Percentiles rank a stretch among this genome's conserved stretches.
Conservation (phyloP, 2,329 filamentous ascomycete species). For the Alternaria triticina region DNA sequence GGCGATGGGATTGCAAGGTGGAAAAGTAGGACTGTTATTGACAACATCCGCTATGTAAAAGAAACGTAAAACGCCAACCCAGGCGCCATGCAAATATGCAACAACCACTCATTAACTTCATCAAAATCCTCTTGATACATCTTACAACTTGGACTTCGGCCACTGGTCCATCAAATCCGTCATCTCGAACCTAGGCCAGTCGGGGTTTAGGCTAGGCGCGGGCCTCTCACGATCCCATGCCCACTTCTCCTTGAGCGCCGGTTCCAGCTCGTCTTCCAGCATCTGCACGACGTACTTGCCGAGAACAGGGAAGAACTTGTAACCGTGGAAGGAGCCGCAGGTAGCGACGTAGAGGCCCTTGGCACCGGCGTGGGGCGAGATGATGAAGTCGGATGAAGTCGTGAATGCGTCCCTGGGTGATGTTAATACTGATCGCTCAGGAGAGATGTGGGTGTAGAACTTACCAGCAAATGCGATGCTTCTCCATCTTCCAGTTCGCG, state of each 20-base stretch:
- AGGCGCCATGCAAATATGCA: conserved; percentile 12
- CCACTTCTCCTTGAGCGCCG: conserved; percentile 67
- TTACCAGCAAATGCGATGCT: conserved; percentile 72
- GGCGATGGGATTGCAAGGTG: background rate
- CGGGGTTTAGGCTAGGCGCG: conserved; percentile 57
- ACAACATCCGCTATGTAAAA: background rate
- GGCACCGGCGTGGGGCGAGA: conserved; percentile 58
- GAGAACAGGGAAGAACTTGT: conserved; percentile 66
- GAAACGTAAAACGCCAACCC: background rate
- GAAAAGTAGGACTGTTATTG: background rate
- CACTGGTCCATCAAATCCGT: conserved; percentile 55
- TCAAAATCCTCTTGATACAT: background rate
- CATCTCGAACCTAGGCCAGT: conserved; percentile 66
- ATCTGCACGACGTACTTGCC: conserved; percentile 62
- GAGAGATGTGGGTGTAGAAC: background rate
- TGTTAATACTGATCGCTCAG: background rate
- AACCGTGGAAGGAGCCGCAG: conserved; percentile 66
- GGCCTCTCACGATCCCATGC: conserved; percentile 65
- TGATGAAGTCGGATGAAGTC: conserved; percentile 61
- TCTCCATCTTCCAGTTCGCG: conserved; percentile 63
- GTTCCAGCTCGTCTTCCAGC: conserved; percentile 49
- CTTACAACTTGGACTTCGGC: conserved; percentile 40
- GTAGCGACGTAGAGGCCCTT: conserved; percentile 62
- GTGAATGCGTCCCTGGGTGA: conserved; percentile 68
- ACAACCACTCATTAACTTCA: conserved; percentile 2